Conservation (phyloP, 768 basidiomycete species). For the Thelephora ganbajun region DNA sequence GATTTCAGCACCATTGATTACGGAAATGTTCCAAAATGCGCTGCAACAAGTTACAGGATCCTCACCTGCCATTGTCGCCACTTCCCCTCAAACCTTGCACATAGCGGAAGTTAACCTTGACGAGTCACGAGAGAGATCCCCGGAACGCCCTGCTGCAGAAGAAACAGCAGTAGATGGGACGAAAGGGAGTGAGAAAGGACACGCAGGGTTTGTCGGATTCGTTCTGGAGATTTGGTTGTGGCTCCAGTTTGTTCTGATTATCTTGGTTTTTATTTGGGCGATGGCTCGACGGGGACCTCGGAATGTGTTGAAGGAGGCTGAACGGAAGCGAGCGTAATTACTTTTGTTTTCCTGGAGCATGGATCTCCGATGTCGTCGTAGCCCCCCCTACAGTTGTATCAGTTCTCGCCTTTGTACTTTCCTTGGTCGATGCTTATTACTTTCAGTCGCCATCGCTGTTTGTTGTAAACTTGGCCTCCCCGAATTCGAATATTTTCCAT, state of each 20-base stretch:
- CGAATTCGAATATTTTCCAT: too few relatives aligned
- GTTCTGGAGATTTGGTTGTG: slow-evolving; percentile 73
- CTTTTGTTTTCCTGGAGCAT: too few relatives aligned
- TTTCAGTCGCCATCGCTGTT: too few relatives aligned
- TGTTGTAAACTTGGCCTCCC: too few relatives aligned
- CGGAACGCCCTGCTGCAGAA: slow-evolving; percentile 3
- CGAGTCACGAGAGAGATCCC: too few relatives aligned
- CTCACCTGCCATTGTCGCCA: slow-evolving; percentile 9
- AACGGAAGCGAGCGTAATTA: slow-evolving; percentile 10
- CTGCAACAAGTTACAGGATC: background rate
- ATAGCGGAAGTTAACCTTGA: slow-evolving; percentile 1
- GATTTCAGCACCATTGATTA: background rate
- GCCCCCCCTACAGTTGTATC: too few relatives aligned
- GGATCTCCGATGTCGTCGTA: too few relatives aligned
- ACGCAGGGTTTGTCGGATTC: slow-evolving; percentile 22
- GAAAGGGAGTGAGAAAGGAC: too few relatives aligned
- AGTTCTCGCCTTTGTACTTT: too few relatives aligned
- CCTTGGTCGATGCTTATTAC: too few relatives aligned
- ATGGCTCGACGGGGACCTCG: slow-evolving; percentile 71
- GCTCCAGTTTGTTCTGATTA: slow-evolving; percentile 66
- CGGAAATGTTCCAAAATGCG: too few relatives aligned
- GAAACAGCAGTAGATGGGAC: too few relatives aligned
- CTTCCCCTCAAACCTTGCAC: slow-evolving; percentile 6
- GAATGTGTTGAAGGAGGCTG: slow-evolving; percentile 40
- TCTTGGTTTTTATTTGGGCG: slow-evolving; percentile 66